Conservation (phyloP, 495 filamentous ascomycete species). For the Penicillium simplicissimum region DNA sequence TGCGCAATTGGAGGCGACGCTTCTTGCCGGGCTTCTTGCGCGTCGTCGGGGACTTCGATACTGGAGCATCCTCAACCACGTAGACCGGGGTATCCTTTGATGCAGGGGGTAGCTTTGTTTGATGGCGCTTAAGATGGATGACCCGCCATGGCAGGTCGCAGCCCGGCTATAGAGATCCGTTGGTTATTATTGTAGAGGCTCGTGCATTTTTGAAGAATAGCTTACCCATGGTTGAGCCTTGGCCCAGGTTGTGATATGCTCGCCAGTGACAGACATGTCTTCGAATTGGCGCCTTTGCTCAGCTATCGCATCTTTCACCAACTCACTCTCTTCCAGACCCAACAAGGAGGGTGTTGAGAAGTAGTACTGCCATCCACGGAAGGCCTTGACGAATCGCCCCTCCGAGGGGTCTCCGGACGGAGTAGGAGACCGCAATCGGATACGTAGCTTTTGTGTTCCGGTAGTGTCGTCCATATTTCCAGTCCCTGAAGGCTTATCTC, state of each 20-base stretch:
- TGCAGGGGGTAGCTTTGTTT: constrained; percentile 37
- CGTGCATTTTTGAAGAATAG: not conserved
- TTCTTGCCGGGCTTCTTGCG: constrained; percentile 52
- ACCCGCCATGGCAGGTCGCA: constrained; percentile 50
- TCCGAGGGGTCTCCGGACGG: constrained; percentile 31
- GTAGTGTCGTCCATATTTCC: constrained; percentile 1
- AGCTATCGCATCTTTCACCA: constrained; percentile 9
- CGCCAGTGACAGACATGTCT: constrained; percentile 43
- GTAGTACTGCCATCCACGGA: constrained; percentile 49
- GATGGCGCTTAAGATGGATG: constrained; percentile 39
- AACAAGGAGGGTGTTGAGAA: constrained; percentile 39
- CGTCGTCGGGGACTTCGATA: constrained; percentile 33
- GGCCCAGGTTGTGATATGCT: constrained; percentile 38
- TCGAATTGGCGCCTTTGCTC: constrained; percentile 39
- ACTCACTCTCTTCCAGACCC: constrained; percentile 12
- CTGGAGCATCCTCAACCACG: constrained; percentile 27
- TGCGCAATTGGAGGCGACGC: constrained; percentile 45
- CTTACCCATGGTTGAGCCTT: constrained; percentile 42
- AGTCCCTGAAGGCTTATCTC: not conserved
- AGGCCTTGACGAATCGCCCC: constrained; percentile 45
- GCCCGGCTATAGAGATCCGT: constrained; percentile 29
- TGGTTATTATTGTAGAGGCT: not conserved
- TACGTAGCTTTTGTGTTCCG: constrained; percentile 42
- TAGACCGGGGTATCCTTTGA: constrained; percentile 29
- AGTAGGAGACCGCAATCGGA: constrained; percentile 44